Base-by-base conservation (phyloP, 1,284 basidiomycete genomes). In the Pseudomicrostroma phylloplanum region DNA sequence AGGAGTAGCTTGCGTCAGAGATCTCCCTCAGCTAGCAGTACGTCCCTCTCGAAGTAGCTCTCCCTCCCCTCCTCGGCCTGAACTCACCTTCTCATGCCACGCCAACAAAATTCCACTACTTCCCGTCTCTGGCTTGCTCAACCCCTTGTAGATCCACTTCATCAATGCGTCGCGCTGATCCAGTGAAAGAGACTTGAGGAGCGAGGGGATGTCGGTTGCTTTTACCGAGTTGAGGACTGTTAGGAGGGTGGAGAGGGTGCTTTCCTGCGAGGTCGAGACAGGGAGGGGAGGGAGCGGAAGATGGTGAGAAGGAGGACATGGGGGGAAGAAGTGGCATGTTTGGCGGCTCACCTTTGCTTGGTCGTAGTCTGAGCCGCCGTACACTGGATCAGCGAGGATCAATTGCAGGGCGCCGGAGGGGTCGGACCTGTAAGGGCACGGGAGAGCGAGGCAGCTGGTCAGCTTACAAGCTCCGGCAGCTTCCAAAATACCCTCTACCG, bases 101-200 rank as follows among this genome's bases (percentile, higher is more conserved):
- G 87, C 88, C 25, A 98, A 83, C 57, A 98, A 82, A 21, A 96
- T 92, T 69, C 91, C 92, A 56, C 73, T 85, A 62, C 65, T 55
- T 86, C 89, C 55, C 86, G 72, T 58, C 54, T 74, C 90, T 12
- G 88, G 87, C 83, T 87, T 84, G 6, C 83, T 89, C 89, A 91
- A 92, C 39, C 89, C 92, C 82, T 98, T 98, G 86, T 98, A 98
- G 25, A 98, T 82, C 78, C 96, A 98, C 80, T 96, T 96, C 94
- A 97, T 98, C 62, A 97, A 83, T 41, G 87, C 90, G 76, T 96
- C 94, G 73, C 96, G 91, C 67, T 89, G 84, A 55, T 91, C 88
- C 65, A 86, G 85, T 7, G 86, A 85, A 48, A 97, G 84, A 0
- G 84, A 80, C 76, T 88, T 89, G 76, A 97, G 83, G 51, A 90